These are phyloP conservation scores for Trametes versicolor DNA, from an alignment of 1,284 basidiomycete species.

Conservation along the genomic window DNA sequence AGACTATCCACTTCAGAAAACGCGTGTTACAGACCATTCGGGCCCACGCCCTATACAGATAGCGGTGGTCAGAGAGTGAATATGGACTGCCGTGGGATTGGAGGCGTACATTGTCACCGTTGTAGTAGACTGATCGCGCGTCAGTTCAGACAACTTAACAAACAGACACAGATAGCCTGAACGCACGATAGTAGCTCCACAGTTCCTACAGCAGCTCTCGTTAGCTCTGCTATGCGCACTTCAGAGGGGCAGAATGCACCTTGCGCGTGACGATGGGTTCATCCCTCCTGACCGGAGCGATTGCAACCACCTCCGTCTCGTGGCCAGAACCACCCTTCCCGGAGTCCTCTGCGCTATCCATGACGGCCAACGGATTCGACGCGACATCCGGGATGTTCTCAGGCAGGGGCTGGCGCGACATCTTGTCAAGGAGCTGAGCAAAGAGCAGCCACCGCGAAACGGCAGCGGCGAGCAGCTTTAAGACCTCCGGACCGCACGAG, in stretches of 20 bases:
- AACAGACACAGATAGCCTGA: background rate
- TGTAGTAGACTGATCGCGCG: constrained; percentile 66
- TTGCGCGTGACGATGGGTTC: constrained; percentile 45
- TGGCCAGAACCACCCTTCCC: constrained; percentile 22
- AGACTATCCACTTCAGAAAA: background rate
- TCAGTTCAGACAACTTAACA: background rate
- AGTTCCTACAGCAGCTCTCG: constrained; percentile 53
- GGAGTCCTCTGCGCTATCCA: constrained; percentile 19
- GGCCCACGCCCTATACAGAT: constrained; percentile 64
- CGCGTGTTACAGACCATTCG: constrained; percentile 48
- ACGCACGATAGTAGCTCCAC: constrained; percentile 78
- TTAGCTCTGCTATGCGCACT: background rate
- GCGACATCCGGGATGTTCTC: constrained; percentile 22
- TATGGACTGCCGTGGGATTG: background rate
- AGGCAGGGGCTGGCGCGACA: constrained; percentile 28
- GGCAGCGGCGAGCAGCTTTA: constrained; percentile 8
- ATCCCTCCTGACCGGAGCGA: constrained; percentile 35
- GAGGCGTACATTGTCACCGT: constrained; percentile 69
- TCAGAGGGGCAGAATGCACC: constrained; percentile 23
- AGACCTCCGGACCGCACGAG: constrained; percentile 10
- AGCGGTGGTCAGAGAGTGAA: background rate
- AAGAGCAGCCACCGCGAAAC: constrained; percentile 8
- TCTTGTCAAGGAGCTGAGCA: constrained; percentile 14
- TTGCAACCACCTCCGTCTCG: constrained; percentile 25
- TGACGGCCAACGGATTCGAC: constrained; percentile 12